phyloP scores from a whole-genome alignment of 2,329 filamentous ascomycete genomes.

The Paecilomyces sp. region DNA sequence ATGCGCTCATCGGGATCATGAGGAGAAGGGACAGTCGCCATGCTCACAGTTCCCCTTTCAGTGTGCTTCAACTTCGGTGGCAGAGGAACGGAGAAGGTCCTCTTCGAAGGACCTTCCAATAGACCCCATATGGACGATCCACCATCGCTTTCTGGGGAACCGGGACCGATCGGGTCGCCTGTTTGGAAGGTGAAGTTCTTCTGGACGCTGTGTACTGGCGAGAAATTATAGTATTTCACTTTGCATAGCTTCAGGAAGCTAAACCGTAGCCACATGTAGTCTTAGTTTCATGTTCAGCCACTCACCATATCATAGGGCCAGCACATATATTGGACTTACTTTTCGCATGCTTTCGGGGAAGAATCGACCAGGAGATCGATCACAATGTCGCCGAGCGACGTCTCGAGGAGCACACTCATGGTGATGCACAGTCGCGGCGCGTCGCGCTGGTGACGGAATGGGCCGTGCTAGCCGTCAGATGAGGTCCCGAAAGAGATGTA shows the following conservation, averaged over 20 bases:
- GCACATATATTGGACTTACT: conserved; percentile 53
- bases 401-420: conserved; percentile 94
- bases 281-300: conserved; percentile 54
- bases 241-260: conserved; percentile 99
- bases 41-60: conserved; percentile 88
- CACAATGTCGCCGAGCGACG: conserved; percentile 86
- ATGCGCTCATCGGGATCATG: conserved; percentile 73
- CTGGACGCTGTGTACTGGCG: conserved; percentile 84
- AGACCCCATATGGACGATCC: conserved; percentile 90
- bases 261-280: conserved; percentile 27
- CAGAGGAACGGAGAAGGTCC: conserved; percentile 77
- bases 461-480: background rate
- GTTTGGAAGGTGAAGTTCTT: conserved; percentile 96
- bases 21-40: conserved; percentile 79
- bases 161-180: conserved; percentile 85
- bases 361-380: conserved; percentile 87
- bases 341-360: conserved; percentile 87
- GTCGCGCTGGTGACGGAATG: conserved; percentile 2
- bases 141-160: conserved; percentile 78
- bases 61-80: conserved; percentile 81
- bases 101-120: conserved; percentile 61
- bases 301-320: conserved; percentile 24
- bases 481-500: background rate
- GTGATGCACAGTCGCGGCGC: conserved; percentile 7
- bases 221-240: conserved; percentile 98